Base-by-base conservation (phyloP, 768 basidiomycete genomes). In the Mrakia frigida region DNA sequence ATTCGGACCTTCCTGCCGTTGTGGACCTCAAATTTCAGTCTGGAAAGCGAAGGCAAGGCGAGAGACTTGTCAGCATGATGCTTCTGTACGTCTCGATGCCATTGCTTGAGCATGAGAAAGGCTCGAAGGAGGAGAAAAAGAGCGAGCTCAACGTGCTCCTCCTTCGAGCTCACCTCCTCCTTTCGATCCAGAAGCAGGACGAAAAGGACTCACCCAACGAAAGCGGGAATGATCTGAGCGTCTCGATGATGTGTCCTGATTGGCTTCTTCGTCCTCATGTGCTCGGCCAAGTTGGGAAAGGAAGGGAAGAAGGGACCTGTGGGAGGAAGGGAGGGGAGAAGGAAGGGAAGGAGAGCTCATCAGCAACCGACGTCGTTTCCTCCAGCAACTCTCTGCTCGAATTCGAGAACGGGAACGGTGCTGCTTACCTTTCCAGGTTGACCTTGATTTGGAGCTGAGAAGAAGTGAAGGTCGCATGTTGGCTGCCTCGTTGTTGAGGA, bases 161-260 rank as follows among this genome's bases (percentile, higher is more conserved):
- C 35, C 28, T n/a, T 10, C 65, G 65, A 67, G 65, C 65, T 67
- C 65, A 25, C 37, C 10, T 39, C 63, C 37, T 16, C 18, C 21
- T 74, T 23, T 23, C 52, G 33, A n/a, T 31, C 5, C 59, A 11
- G 39, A 21, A n/a, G 16, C 39, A 59, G 23, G 46, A 14, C 11
- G 14, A 21, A 50, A 1, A 1, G 46, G 46, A 83, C 91, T 77
- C 80, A 94, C 94, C 96, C 96, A 69, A 98, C 93, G 80, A 96
- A 98, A 80, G 93, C 94, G 0, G 96, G 96, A 2, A 99, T 86
- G 82, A 99, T 91, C 13, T 95, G 97, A 80, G 94, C 98, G 16
- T 91, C 86, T 77, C 96, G 86, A 1, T 93, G 93, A 77, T 93
- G 88, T 0, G 96, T 99, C 80, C 88, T 88, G 81, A 99, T 94